Evolutionary conservation across 805 yeast species (phyloP), one percentile per base, ranked within the genome.

Genomic region (Lachancea sp.): DNA sequence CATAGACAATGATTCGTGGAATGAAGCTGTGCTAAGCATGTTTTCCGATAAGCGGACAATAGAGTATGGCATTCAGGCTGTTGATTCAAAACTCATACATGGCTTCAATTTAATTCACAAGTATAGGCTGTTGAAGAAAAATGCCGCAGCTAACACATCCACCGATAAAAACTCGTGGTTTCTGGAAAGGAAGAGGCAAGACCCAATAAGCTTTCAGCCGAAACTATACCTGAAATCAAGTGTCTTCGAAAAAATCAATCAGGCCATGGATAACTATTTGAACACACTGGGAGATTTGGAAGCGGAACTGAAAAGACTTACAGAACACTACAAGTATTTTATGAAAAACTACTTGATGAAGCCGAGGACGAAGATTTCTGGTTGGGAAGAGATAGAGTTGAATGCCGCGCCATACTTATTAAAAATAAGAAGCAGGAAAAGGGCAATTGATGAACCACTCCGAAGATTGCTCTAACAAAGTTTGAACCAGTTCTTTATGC

Each of bases 41-140:
- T 41, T 64, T 8, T 43, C 46, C 11, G 52, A 60, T 29, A 32
- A 45, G 5, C 29, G 46, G 4, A 64, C 68, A 0, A 49, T 67
- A 13, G 54, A 55, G 15, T 31, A 44, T 17, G 69, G 62, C 2
- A 22, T 67, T 38, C 43, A 45, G 6, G 39, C 60, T 9, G 52
- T 58, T 16, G 61, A 68, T 37, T 48, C 48, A 6, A 58, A 48
- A 23, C 45, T 67, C n/a, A 60, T 67, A 36, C 67, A 66, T 42
- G 72, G 72, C 5, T 59, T 46, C 33, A 60, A 55, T 26, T 46
- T 52, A 49, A 61, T 44, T 21, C 61, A 54, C 40, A 59, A 56
- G 35, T 43, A 38, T 20, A 52, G 63, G 42, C 43, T 46, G 18
- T 41, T 54, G 15, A 48, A 40, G 22, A 51, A 45, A 34, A 22